These are phyloP conservation scores for Exobasidium cylindrosporum DNA, from an alignment of 1,284 basidiomycete species.

Conservation along the genomic window DNA sequence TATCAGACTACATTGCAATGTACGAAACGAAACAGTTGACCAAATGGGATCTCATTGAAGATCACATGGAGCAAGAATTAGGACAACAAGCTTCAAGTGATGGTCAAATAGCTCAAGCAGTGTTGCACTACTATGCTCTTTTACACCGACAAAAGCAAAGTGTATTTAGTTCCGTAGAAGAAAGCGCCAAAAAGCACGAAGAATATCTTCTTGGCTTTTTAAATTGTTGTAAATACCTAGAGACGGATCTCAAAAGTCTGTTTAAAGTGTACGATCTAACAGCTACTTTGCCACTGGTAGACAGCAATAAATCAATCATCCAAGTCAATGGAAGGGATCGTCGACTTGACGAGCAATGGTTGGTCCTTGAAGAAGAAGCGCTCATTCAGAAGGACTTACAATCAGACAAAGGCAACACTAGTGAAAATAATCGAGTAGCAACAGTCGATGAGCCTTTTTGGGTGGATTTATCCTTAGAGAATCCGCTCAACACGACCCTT, in stretches of 20 bases:
- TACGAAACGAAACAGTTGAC: neutral
- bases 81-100: constrained; percentile 61
- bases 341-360: neutral
- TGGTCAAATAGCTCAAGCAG: constrained; percentile 58
- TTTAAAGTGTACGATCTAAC: neutral
- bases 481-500: constrained; percentile 55
- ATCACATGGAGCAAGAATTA: constrained; percentile 59
- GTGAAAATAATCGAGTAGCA: neutral
- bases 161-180: constrained; percentile 41
- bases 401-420: neutral
- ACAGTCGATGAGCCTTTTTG: constrained; percentile 46
- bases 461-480: constrained; percentile 56
- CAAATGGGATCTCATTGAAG: constrained; percentile 57
- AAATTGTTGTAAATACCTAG: constrained; percentile 57
- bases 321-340: neutral
- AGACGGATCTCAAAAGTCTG: constrained; percentile 6
- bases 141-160: constrained; percentile 23
- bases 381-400: neutral
- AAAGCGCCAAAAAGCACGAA: constrained; percentile 28
- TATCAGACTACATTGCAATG: neutral
- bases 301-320: neutral
- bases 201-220: constrained; percentile 58
- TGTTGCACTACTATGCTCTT: constrained; percentile 57
- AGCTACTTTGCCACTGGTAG: neutral
- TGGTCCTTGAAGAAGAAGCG: neutral